A percentile compares a stretch with the other conserved stretches of the same genome.
These are phyloP conservation scores for Fusarium verrucosum DNA, from an alignment of 2,329 filamentous ascomycete species.

Conservation along the genomic window DNA sequence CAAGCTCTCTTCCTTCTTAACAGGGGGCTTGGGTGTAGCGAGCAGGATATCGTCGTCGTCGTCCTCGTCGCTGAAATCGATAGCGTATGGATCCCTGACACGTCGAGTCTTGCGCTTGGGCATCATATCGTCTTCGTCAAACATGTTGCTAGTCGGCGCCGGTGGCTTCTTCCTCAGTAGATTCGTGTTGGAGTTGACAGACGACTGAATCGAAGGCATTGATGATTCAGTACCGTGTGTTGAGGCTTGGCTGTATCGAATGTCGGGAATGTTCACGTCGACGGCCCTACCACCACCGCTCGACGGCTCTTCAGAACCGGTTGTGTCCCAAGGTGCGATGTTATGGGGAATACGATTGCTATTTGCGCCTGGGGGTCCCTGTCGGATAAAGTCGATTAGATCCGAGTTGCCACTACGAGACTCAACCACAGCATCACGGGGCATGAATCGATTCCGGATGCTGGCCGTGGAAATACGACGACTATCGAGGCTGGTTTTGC, in stretches of 20 bases:
- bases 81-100: constrained; percentile 90
- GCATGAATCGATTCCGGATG: constrained; percentile 67
- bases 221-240: constrained; percentile 67
- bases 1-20: constrained; percentile 70
- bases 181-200: constrained; percentile 78
- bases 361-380: constrained; percentile 74
- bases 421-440: constrained; percentile 75
- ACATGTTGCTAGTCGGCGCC: constrained; percentile 48
- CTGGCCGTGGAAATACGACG: constrained; percentile 52
- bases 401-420: constrained; percentile 78
- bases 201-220: constrained; percentile 66
- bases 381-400: constrained; percentile 93
- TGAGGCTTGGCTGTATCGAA: constrained; percentile 66
- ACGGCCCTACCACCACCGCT: constrained; percentile 54
- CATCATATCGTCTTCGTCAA: constrained; percentile 64
- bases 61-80: constrained; percentile 78
- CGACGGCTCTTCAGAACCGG: constrained; percentile 82
- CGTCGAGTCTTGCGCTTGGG: constrained; percentile 79
- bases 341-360: constrained; percentile 77
- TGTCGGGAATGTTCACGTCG: constrained; percentile 65
- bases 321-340: constrained; percentile 85
- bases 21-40: constrained; percentile 51
- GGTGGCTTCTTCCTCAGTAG: constrained; percentile 61
- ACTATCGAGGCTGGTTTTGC: constrained; percentile 52
- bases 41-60: constrained; percentile 60